Base-by-base conservation (phyloP, 257 asterid species). In the Solanum tarijense region DNA sequence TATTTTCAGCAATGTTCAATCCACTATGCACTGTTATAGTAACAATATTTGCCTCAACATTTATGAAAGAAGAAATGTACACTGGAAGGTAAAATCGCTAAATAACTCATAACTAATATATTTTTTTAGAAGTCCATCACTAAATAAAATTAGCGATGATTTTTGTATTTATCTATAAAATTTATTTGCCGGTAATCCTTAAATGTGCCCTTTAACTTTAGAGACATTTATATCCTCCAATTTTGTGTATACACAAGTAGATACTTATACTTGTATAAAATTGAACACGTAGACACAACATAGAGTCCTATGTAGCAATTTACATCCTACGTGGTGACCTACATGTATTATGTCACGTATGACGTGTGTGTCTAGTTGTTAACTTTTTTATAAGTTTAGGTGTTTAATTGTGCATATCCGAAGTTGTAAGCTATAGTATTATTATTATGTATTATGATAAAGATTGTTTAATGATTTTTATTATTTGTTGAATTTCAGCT, bases 1-100 rank as follows among this genome's bases (percentile, higher is more conserved):
- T 92, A 18, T 95, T 94, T 43, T 90, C 97, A 12, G 97, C 96
- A 43, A 91, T 93, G 96, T 94, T 94, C 92, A 92, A 90, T 89
- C 98, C 98, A 85, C 87, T 96, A 4, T 46, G 84, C 75, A 94
- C 94, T 12, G 90, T 92, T 58, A 87, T 94, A 43, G 96, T 93
- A 4, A 93, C 94, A 21, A 27, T 91, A 27, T 68, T 91, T 31
- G 96, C 96, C n/a, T 88, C 92, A 82, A 85, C 92, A 48, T 91
- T 96, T 87, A 29, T 90, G 90, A 92, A 92, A 32, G 98, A 96
- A 91, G 91, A 94, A 87, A 87, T 94, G 90, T 94, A 92, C 91
- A 86, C 87, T 9, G 98, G 98, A 89, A 93, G 98, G 98, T 94
- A 92, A 52, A 84, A 41, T 82, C 23, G 14, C 39, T 82, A 82